Base-by-base conservation (phyloP, 495 filamentous ascomycete species). In the Pseudotulostoma volvatum region DNA sequence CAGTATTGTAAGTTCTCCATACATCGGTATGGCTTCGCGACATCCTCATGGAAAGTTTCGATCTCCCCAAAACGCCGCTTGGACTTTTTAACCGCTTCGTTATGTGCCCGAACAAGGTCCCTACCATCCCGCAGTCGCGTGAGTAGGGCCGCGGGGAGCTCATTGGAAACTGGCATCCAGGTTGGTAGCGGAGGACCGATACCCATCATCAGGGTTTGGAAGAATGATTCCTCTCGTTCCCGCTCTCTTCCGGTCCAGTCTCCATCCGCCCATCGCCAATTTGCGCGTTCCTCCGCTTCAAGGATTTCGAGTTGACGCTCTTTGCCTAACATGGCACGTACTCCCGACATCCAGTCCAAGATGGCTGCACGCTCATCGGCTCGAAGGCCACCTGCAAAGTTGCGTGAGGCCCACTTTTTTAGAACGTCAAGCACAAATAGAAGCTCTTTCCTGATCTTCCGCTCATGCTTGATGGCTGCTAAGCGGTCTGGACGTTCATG, bases 1-100 rank as follows among this genome's bases (percentile, higher is more conserved):
- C 90, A 97, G 64, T 76, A 97, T 8, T 84, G 72, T 25, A 97
- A 69, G 51, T 97, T 97, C 37, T 97, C 92, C 0, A 87, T 84
- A 38, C 76, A 74, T 38, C 90, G 80, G 52, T 97, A 97, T 0
- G 92, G 92, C 57, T 96, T 96, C 25, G 73, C 77, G 7, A 87
- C 84, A 52, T 97, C 84, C 9, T 77, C 74, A 50, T 97, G 90
- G 54, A 78, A 93, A 1, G 65, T 67, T 23, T 79, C 82, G 55
- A 97, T 96, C 38, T 83, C 79, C n/a, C 85, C 86, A 54, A 96
- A 96, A 7, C 77, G 77, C 16, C 81, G 69, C 49, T 81, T 75
- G 7, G 86, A 94, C 52, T 84, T 79, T 43, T 74, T 75, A 7
- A 96, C 77, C 0, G 84, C 72, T 20, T 78, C 76, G 52, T 97